Base-by-base conservation (phyloP, 2,329 filamentous ascomycete species). In the Sclerotinia spermophila region DNA sequence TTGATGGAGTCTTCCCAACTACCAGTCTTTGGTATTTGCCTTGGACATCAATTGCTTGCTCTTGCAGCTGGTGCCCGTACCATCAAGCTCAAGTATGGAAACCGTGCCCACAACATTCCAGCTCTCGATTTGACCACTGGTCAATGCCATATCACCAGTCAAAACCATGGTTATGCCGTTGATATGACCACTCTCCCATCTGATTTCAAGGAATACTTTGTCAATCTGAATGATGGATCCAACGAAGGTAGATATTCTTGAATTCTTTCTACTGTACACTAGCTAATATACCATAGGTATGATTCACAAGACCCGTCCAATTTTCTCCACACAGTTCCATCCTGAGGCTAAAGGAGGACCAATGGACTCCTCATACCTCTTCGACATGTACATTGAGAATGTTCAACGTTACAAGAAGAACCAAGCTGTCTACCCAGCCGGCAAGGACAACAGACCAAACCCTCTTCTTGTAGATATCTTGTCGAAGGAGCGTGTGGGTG, bases 301-400 rank as follows among this genome's bases (percentile, higher is more conserved):
- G 89, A 94, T 97, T 81, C 96, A 99, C 87, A 94, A 92, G 83
- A 92, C 92, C 71, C 92, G 95, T 48, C 96, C 96, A 73, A 99
- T 99, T 81, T 98, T 99, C 87, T 95, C 92, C 74, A 97, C 94
- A 35, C 96, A 99, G 83, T 99, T 99, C 89, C 96, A 99, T 81
- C 96, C 96, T 24, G 96, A 99, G 84, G 96, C 96, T 76, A 97
- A 97, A 86, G 96, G 96, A 72, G 96, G 96, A 69, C 96, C 96
- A 69, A 92, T 97, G 83, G 96, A 99, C 85, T 96, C 93, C 74
- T 90, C 93, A 2, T 98, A 97, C 83, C 87, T 99, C 72, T 99
- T 99, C 79, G 96, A 99, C 83, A 93, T 93, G 84, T 99, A 98
- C 84, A 84, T 98, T 60, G 89, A 97, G 81, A 95, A 91, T 78